Conservation (phyloP, 106 monocot genomes). For the Apostasia ramifera region DNA sequence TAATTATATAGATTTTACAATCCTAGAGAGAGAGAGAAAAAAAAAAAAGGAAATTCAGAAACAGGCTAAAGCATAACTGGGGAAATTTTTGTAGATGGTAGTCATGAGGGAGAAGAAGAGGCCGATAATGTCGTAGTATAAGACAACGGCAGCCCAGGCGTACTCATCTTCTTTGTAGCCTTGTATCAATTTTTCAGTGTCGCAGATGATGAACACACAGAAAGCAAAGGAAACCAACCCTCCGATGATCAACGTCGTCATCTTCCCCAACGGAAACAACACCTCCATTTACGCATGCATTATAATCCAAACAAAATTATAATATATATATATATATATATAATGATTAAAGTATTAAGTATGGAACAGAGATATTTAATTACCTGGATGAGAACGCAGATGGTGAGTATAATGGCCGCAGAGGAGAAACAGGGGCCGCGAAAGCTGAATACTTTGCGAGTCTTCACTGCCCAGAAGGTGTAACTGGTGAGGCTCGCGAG, state of each 20-base stretch:
- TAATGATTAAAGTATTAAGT: neutral
- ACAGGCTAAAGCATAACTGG: too few relatives aligned
- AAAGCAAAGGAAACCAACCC: conserved; percentile 33
- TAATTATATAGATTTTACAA: too few relatives aligned
- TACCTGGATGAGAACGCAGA: conserved; percentile 51
- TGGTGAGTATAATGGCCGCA: conserved; percentile 24
- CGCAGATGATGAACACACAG: conserved; percentile 42
- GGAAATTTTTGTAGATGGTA: conserved; percentile 1
- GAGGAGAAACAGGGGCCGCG: conserved; percentile 37
- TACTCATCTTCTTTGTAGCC: conserved; percentile 50
- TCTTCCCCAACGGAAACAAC: conserved; percentile 42
- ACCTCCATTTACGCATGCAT: neutral
- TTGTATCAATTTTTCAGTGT: conserved; percentile 49
- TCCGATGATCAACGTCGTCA: conserved; percentile 29
- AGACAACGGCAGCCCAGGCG: conserved; percentile 37
- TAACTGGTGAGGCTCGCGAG: neutral
- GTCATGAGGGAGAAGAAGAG: conserved; percentile 39
- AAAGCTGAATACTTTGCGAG: conserved; percentile 43
- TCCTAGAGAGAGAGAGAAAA: too few relatives aligned
- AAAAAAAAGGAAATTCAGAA: too few relatives aligned
- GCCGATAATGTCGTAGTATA: conserved; percentile 44
- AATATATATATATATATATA: neutral
- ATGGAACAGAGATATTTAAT: neutral
- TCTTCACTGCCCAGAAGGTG: conserved; percentile 9
- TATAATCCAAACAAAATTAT: neutral